Evolutionary conservation across 768 basidiomycete genomes (phyloP).

Genomic region (Auriscalpium microsporum): DNA sequence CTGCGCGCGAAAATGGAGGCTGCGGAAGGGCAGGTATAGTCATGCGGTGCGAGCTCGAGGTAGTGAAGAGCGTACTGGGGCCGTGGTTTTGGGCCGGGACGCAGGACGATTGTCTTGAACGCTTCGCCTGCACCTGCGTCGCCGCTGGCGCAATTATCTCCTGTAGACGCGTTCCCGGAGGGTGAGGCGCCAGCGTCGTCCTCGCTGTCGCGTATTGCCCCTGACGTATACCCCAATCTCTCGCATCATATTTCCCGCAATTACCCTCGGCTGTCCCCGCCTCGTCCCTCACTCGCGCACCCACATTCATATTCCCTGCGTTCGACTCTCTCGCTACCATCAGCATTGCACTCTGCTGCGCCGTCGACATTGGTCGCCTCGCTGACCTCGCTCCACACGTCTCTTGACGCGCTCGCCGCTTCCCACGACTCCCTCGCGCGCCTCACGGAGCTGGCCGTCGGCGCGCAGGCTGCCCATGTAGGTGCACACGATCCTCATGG

Average conservation of each 20-base stretch:
- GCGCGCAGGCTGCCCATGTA: constrained; percentile 13
- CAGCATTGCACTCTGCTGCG: neutral
- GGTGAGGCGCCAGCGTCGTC: neutral
- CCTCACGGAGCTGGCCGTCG: constrained; percentile 6
- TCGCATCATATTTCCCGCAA: constrained; percentile 13
- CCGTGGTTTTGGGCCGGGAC: constrained; percentile 47
- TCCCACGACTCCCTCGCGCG: constrained; percentile 12
- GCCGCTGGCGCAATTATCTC: neutral
- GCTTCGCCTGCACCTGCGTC: neutral
- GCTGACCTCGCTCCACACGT: constrained; percentile 4
- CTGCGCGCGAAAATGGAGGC: constrained; percentile 51
- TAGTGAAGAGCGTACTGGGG: constrained; percentile 49
- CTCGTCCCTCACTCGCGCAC: neutral
- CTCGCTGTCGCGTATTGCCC: neutral
- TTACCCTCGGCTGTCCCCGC: neutral
- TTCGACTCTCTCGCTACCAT: neutral
- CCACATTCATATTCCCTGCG: neutral
- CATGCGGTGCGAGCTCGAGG: constrained; percentile 48
- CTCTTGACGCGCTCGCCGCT: constrained; percentile 4
- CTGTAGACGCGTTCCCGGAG: neutral
- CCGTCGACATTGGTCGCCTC: constrained; percentile 1
- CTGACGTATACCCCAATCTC: neutral
- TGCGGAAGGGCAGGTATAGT: constrained; percentile 43
- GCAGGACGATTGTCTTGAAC: neutral
- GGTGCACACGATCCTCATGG: constrained; percentile 14